A percentile compares a stretch with the other conserved stretches of the same genome.
Conservation (phyloP, 2,329 filamentous ascomycete species). For the Ceratocystis lukuohia region DNA sequence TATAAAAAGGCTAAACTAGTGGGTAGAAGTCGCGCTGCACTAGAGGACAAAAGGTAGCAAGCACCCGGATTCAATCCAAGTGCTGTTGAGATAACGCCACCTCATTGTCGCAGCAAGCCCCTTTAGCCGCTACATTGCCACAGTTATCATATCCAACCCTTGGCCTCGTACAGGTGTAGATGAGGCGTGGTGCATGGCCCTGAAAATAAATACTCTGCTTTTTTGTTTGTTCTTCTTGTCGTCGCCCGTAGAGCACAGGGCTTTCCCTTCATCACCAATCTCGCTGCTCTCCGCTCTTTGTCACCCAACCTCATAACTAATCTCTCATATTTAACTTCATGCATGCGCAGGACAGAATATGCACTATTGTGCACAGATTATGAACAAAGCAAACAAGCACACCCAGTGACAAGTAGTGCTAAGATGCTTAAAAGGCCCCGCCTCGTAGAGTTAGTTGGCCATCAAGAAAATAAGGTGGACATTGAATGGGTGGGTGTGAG, state of each 20-base stretch:
- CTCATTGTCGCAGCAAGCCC: not conserved
- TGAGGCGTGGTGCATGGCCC: not conserved
- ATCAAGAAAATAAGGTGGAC: too few relatives aligned
- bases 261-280: not conserved
- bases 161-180: too few relatives aligned
- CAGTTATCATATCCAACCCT: too few relatives aligned
- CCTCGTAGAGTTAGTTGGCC: not conserved
- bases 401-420: not conserved
- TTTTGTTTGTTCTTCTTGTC: not conserved
- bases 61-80: not conserved
- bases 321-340: not conserved
- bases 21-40: not conserved
- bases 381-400: not conserved
- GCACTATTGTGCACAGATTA: slow-evolving; percentile 1
- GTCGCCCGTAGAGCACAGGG: not conserved
- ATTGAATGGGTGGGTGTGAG: too few relatives aligned
- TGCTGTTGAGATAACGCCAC: too few relatives aligned
- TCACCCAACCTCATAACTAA: not conserved
- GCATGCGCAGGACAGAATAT: not conserved
- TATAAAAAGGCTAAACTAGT: not conserved
- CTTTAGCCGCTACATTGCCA: too few relatives aligned
- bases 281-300: not conserved
- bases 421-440: not conserved
- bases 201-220: not conserved
- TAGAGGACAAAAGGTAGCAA: not conserved